phyloP scores from a whole-genome alignment of 331 rosid species.

The Rosa hybrid region DNA sequence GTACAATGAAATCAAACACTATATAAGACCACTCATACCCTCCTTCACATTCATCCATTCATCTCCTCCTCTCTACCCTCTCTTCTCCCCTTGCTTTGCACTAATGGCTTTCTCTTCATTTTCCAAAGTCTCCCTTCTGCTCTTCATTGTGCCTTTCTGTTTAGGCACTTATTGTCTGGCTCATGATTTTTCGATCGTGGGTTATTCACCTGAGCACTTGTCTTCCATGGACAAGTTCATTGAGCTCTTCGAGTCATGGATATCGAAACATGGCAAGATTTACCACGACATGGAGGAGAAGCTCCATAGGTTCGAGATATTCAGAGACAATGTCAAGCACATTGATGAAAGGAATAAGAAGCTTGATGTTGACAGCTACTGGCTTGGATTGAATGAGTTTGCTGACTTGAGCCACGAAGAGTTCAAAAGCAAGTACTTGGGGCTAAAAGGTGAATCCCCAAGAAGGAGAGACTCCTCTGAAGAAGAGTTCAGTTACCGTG shows the following conservation, averaged over 20 bases:
- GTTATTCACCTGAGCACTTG: slow-evolving; percentile 48
- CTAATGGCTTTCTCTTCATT: slow-evolving; percentile 40
- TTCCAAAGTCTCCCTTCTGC: slow-evolving; percentile 39
- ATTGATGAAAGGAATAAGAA: slow-evolving; percentile 57
- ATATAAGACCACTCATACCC: slow-evolving; percentile 23
- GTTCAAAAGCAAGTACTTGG: slow-evolving; percentile 52
- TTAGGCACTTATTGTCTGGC: slow-evolving; percentile 27
- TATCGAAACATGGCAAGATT: slow-evolving; percentile 42
- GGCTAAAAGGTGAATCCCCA: slow-evolving; percentile 33
- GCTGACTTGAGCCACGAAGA: slow-evolving; percentile 66
- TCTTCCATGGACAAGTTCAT: slow-evolving; percentile 47
- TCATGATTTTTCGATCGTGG: slow-evolving; percentile 51
- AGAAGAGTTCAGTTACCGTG: slow-evolving; percentile 42
- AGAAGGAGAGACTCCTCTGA: slow-evolving; percentile 24
- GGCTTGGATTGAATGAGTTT: slow-evolving; percentile 59
- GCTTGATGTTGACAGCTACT: slow-evolving; percentile 38
- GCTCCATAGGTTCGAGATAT: slow-evolving; percentile 51
- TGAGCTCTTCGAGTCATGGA: slow-evolving; percentile 50
- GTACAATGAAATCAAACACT: slow-evolving; percentile 21
- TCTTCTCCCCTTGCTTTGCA: background rate
- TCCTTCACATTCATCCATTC: slow-evolving; percentile 34
- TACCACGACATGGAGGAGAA: slow-evolving; percentile 52
- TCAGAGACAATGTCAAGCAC: slow-evolving; percentile 55
- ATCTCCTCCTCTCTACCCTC: background rate
- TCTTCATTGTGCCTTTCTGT: slow-evolving; percentile 31